A percentile compares a stretch with the other conserved stretches of the same genome.
Conservation (phyloP, 2,329 filamentous ascomycete genomes). For the Aspergillus viridinutans region DNA sequence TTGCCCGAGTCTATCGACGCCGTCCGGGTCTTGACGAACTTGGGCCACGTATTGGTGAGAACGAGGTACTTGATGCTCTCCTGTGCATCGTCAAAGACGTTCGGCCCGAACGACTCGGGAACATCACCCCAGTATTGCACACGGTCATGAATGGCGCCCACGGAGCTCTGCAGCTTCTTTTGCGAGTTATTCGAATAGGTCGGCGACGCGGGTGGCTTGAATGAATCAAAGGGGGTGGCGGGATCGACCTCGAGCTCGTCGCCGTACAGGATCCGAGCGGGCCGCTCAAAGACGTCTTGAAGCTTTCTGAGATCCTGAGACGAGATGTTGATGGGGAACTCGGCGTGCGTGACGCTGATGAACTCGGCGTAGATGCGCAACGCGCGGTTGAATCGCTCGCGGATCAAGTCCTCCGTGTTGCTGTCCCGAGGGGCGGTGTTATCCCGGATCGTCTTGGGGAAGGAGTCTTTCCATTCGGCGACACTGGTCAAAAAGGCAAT, state of each 20-base stretch:
- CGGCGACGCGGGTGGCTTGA: constrained; percentile 18
- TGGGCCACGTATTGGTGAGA: constrained; percentile 63
- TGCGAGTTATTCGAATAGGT: constrained; percentile 15
- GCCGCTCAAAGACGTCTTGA: constrained; percentile 53
- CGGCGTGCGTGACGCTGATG: constrained; percentile 57
- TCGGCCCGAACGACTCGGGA: constrained; percentile 46
- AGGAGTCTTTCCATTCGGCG: constrained; percentile 50
- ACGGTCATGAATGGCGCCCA: constrained; percentile 21
- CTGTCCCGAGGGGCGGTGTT: constrained; percentile 19
- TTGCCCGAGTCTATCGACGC: constrained; percentile 15
- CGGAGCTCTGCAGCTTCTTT: constrained; percentile 17
- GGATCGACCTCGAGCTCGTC: constrained; percentile 41
- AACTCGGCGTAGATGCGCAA: constrained; percentile 60
- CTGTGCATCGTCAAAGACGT: constrained; percentile 58
- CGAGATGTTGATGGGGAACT: constrained; percentile 65
- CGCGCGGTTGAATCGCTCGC: constrained; percentile 55
- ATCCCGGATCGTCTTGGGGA: constrained; percentile 21
- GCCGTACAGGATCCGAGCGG: constrained; percentile 41
- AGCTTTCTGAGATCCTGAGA: constrained; percentile 53
- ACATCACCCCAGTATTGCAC: constrained; percentile 32
- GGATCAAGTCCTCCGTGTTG: constrained; percentile 30
- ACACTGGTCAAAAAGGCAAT: constrained; percentile 62
- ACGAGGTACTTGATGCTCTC: constrained; percentile 63
- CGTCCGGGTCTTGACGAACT: constrained; percentile 29
- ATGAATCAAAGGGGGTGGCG: constrained; percentile 34